phyloP scores from a whole-genome alignment of 768 basidiomycete species.

The Dentipellis sp. region DNA sequence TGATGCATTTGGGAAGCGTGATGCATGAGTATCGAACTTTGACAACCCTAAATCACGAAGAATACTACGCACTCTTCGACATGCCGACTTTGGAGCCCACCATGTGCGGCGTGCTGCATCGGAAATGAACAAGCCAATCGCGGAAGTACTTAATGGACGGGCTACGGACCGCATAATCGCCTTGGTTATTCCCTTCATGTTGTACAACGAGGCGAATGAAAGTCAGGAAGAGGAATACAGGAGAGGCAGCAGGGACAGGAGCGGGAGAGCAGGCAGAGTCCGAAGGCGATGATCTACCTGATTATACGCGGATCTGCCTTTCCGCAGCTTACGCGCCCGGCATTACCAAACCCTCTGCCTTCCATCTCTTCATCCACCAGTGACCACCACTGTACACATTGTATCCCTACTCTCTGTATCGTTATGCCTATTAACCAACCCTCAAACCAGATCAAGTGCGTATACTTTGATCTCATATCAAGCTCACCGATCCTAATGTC shows the following conservation, averaged over 20 bases:
- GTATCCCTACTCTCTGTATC: neutral
- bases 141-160: neutral
- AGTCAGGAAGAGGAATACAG: neutral
- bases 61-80: slow-evolving; percentile 64
- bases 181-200: slow-evolving; percentile 72
- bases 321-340: neutral
- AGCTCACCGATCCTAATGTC: neutral
- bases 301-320: too few species aligned
- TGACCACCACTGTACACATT: neutral
- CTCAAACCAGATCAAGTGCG: slow-evolving; percentile 82
- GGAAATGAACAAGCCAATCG: slow-evolving; percentile 3
- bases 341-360: neutral
- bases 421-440: slow-evolving; percentile 65
- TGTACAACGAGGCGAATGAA: neutral
- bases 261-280: neutral
- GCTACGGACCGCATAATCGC: slow-evolving; percentile 57
- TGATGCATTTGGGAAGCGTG: neutral
- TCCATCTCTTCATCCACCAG: neutral
- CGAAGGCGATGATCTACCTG: too few species aligned
- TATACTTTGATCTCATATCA: neutral
- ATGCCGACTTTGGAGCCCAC: slow-evolving; percentile 84
- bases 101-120: slow-evolving; percentile 76
- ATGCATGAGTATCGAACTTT: neutral
- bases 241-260: neutral
- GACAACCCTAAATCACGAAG: neutral